Evolutionary conservation across 805 yeast genomes (phyloP).

Genomic region (Zygosaccharomyces bisporus): DNA sequence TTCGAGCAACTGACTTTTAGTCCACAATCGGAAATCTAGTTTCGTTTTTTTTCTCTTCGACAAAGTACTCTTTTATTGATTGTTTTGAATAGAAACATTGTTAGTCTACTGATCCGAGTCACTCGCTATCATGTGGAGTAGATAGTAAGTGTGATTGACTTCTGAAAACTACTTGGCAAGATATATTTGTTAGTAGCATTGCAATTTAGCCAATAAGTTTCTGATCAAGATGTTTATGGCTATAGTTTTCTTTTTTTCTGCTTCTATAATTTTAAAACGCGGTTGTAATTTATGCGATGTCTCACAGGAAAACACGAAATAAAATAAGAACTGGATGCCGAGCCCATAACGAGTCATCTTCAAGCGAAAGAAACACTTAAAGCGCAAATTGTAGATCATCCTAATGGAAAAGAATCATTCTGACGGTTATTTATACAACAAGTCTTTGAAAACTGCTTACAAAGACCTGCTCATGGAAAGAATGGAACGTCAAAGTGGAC

Average conservation of each 20-base stretch:
- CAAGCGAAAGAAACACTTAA: neutral
- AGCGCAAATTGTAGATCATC: neutral
- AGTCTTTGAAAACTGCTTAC: constrained; percentile 16
- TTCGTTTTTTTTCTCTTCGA: too few species aligned
- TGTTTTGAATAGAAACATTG: too few species aligned
- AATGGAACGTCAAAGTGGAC: constrained; percentile 11
- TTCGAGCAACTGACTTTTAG: too few species aligned
- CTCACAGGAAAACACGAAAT: constrained; percentile 8
- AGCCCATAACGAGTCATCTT: neutral
- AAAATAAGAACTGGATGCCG: neutral
- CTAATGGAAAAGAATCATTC: constrained; percentile 4
- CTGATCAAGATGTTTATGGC: too few species aligned
- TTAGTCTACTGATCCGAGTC: too few species aligned
- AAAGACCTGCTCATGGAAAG: constrained; percentile 18
- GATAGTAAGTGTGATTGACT: too few species aligned
- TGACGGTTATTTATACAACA: constrained; percentile 13
- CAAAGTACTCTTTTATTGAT: too few species aligned
- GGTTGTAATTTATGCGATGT: neutral
- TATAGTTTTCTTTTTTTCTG: neutral
- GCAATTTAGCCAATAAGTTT: too few species aligned
- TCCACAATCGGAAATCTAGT: too few species aligned
- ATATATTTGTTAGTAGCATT: too few species aligned
- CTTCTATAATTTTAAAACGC: neutral
- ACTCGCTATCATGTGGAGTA: too few species aligned
- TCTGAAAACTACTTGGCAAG: too few species aligned